Evolutionary conservation across 2,329 filamentous ascomycete genomes (phyloP), one percentile per base, ranked within the genome.

Genomic region (Pseudogymnoascus sp.): DNA sequence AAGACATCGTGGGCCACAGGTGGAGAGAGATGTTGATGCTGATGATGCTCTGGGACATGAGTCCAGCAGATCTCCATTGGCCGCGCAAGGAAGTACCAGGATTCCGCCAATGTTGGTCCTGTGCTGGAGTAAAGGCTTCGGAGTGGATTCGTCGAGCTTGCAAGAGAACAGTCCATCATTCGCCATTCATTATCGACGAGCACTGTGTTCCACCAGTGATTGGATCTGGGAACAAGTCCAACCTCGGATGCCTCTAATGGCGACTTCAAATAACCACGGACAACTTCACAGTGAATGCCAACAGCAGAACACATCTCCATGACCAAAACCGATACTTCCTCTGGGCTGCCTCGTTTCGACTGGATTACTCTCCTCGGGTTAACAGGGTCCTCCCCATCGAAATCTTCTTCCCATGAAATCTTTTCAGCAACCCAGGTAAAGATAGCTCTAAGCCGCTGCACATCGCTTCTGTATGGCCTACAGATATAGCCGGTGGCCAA

Each of bases 361-460:
- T 95, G 88, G 34, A 99, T 87, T 4, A 96, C 90, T 56, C 90
- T 85, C 62, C 89, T 84, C 2, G 92, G 89, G 73, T 99, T 92
- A 61, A 95, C 73, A 16, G 77, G 78, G 21, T 60, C 59, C 6
- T 89, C 82, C n/a, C 88, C 89, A 69, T 96, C 91, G 67, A 91
- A 92, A 67, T 96, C 92, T 70, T 97, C 93, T 73, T 99, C 95
- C 95, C 95, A 99, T 34, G 84, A 85, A 63, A 99, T 88, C 69
- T 93, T 92, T 73, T 99, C 95, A n/a, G 91, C 85, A 4, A 96
- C 91, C 93, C 93, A 99, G 1, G 90, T 97, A 72, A 97, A 99
- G 66, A 99, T 97, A 14, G 95, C 93, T 23, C 96, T 85, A 25
- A 99, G 78, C 37, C 93, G 85, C 74, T 99, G 95, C 0, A 97